Base-by-base conservation (phyloP, 208 protist species). In the Crithidia mellificae region DNA sequence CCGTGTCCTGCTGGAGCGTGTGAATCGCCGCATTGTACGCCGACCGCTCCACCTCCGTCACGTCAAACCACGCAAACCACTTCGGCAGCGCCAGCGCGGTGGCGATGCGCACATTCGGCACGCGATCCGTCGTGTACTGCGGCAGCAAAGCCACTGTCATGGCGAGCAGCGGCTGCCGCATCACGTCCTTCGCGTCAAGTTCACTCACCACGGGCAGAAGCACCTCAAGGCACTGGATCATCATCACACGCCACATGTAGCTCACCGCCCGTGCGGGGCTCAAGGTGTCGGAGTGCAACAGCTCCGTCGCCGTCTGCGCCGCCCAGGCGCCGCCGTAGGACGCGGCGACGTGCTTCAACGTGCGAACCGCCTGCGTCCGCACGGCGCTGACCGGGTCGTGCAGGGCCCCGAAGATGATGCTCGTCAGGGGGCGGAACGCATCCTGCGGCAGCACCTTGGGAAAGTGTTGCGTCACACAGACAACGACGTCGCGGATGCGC, bases 81-180 rank as follows among this genome's bases (percentile, higher is more conserved):
- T 34, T 50, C 20, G 72, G 65, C 54, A 94, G 58, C 38, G 84
- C 74, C 46, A 69, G 61, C 9, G 82, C 85, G 0, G 84, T 56
- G 9, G 85, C 72, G 44, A 91, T 72, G 30, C 88, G 85, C 11
- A 94, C 85, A 32, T 91, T 94, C 19, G 88, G 77, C 22, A 94
- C 88, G 6, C 56, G 38, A 52, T 94, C 88, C 32, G 61, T 34
- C 8, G 80, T 49, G 43, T 87, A 85, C 47, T 68, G 39, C 49
- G 57, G 50, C 38, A 91, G 51, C 63, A 91, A 52, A 24, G 76
- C 63, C 41, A 74, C 75, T 59, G 85, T 88, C 47, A 57, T 69
- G 50, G 72, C 59, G 46, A 84, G 54, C 12, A 94, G 72, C 34
- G 82, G 76, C 46, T 76, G 73, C 25, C 85, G 83, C 38, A 62